A percentile compares a stretch with the other conserved stretches of the same genome.
phyloP scores from a whole-genome alignment of 2,329 filamentous ascomycete species.

The Aulographum hederae region DNA sequence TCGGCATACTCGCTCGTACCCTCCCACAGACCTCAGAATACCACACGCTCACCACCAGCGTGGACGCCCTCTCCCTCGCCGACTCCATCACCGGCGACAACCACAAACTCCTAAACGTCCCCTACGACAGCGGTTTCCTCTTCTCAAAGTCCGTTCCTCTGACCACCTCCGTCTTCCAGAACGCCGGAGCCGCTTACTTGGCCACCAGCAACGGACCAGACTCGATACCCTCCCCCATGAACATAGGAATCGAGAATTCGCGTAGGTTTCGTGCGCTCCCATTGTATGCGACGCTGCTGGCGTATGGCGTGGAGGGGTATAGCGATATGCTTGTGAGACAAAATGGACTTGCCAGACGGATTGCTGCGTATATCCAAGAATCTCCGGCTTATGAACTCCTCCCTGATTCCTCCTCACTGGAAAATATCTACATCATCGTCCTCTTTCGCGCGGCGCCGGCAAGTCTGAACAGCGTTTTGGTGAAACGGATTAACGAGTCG shows the following conservation, averaged over 20 bases:
- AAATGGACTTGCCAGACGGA: conserved; percentile 47
- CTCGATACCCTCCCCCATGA: conserved; percentile 59
- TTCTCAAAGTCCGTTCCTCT: conserved; percentile 46
- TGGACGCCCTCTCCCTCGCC: too few relatives aligned
- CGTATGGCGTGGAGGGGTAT: conserved; percentile 55
- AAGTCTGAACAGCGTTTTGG: conserved; percentile 45
- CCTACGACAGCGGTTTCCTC: conserved; percentile 87
- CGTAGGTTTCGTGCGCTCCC: conserved; percentile 81
- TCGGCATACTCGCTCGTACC: conserved; percentile 78
- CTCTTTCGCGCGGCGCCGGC: conserved; percentile 57
- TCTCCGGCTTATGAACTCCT: conserved; percentile 49
- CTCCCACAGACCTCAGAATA: too few relatives aligned
- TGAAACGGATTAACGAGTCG: conserved; percentile 52
- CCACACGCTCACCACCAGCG: too few relatives aligned
- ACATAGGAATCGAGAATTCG: conserved; percentile 81
- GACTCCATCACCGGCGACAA: conserved; percentile 77
- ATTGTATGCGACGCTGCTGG: conserved; percentile 61
- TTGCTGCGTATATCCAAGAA: conserved; percentile 44
- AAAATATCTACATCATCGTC: conserved; percentile 49
- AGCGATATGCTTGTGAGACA: conserved; percentile 52
- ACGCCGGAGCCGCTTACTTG: conserved; percentile 75
- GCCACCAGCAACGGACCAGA: conserved; percentile 16
- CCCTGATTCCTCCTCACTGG: conserved; percentile 29
- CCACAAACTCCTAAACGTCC: conserved; percentile 88
- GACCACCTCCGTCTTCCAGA: conserved; percentile 51